A percentile compares a stretch with the other conserved stretches of the same genome.
These are phyloP conservation scores for Elsinoe fawcettii DNA, from an alignment of 2,329 filamentous ascomycete genomes.

Conservation along the genomic window DNA sequence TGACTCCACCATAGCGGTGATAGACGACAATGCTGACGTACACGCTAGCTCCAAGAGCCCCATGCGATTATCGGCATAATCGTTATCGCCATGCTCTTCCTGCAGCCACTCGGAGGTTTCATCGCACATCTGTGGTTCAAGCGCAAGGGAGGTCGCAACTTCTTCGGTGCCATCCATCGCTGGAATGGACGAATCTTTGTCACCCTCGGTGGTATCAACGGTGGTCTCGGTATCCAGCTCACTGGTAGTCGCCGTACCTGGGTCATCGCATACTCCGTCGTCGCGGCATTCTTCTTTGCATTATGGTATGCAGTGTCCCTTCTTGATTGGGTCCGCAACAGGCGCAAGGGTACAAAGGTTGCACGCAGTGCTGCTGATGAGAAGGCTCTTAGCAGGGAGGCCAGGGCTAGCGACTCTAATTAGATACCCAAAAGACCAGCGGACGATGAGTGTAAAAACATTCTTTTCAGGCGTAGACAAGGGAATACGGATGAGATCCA, in stretches of 20 bases:
- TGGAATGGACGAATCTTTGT: conserved; percentile 46
- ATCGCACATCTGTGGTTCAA: conserved; percentile 50
- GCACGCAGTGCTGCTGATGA: background rate
- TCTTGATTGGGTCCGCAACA: conserved; percentile 13
- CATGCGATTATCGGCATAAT: conserved; percentile 56
- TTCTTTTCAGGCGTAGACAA: background rate
- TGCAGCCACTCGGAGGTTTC: conserved; percentile 48
- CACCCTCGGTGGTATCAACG: conserved; percentile 48
- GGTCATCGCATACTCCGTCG: conserved; percentile 12
- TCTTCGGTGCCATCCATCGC: conserved; percentile 31
- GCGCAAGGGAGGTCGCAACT: conserved; percentile 28
- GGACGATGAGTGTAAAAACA: background rate
- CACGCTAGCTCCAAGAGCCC: conserved; percentile 19
- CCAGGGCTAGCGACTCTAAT: background rate
- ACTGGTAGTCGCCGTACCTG: conserved; percentile 28
- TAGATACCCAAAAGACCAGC: background rate
- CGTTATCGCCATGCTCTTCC: conserved; percentile 45
- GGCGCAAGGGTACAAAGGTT: background rate
- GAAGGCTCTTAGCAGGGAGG: conserved; percentile 4
- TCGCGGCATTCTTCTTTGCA: conserved; percentile 12
- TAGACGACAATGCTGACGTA: too few species aligned
- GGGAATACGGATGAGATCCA: background rate
- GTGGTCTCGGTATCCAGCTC: conserved; percentile 46
- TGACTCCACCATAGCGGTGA: too few species aligned
- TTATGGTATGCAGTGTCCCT: conserved; percentile 8